Evolutionary conservation across 2,329 filamentous ascomycete genomes (phyloP).

Genomic region (Thielaviopsis euricoi): DNA sequence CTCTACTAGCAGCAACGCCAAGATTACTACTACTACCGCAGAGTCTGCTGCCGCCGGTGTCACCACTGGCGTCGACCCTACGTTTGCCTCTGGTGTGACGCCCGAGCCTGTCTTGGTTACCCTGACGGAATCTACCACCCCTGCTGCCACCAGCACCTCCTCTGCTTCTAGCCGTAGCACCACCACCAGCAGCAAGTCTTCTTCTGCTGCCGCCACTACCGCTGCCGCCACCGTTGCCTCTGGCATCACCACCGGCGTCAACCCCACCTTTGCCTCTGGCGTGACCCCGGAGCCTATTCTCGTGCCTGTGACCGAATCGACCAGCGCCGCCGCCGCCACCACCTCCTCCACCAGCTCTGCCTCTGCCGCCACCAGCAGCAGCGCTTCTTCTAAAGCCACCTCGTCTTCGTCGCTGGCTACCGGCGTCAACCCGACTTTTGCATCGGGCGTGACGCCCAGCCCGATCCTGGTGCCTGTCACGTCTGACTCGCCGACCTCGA

Average conservation of each 20-base stretch:
- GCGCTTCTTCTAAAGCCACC: background rate
- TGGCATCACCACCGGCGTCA: background rate
- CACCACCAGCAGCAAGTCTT: too few relatives aligned
- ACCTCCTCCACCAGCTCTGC: too few relatives aligned
- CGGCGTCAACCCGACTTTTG: background rate
- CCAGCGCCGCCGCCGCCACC: background rate
- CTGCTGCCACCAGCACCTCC: too few relatives aligned
- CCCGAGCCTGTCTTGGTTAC: background rate
- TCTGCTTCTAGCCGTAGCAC: too few relatives aligned
- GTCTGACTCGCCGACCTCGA: background rate
- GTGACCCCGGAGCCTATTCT: background rate
- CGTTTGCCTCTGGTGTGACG: background rate
- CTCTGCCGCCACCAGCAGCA: background rate
- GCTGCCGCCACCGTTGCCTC: background rate
- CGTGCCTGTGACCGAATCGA: background rate
- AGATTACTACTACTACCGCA: background rate
- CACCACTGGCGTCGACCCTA: background rate
- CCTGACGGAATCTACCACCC: background rate
- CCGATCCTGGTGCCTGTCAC: slow-evolving; percentile 7
- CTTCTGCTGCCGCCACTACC: background rate
- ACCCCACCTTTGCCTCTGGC: background rate
- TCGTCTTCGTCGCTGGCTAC: background rate
- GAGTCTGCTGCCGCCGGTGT: background rate
- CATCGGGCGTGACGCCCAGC: slow-evolving; percentile 2
- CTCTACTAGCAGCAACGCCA: background rate